A percentile compares a stretch with the other conserved stretches of the same genome.
phyloP scores from a whole-genome alignment of 1,284 basidiomycete genomes.

The Trametes sp. region DNA sequence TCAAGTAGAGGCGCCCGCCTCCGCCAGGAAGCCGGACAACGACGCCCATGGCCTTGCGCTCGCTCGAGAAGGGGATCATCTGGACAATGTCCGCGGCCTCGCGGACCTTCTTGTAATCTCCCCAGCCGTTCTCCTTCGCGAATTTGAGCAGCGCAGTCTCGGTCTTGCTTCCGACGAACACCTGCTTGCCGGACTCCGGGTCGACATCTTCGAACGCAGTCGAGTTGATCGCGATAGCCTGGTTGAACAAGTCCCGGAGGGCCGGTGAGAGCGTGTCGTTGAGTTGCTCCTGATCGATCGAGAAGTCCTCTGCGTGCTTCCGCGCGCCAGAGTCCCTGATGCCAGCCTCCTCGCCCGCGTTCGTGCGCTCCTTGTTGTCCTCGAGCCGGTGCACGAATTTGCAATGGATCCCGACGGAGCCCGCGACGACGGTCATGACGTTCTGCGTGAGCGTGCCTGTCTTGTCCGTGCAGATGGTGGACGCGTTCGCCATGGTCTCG shows the following conservation, averaged over 20 bases:
- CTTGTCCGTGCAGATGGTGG: constrained; percentile 96
- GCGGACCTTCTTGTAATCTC: constrained; percentile 74
- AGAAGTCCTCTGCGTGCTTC: constrained; percentile 76
- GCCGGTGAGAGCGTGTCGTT: constrained; percentile 70
- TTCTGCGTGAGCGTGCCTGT: constrained; percentile 95
- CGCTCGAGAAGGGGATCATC: constrained; percentile 95
- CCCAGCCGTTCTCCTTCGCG: constrained; percentile 89
- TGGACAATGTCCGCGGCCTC: constrained; percentile 78
- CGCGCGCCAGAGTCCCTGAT: constrained; percentile 36
- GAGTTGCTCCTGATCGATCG: constrained; percentile 81
- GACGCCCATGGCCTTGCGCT: constrained; percentile 96
- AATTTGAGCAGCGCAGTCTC: constrained; percentile 94
- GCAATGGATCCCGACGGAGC: constrained; percentile 91
- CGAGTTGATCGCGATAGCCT: constrained; percentile 91
- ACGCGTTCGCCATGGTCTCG: constrained; percentile 99
- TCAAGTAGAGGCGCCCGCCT: constrained; percentile 81
- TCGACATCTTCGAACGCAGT: constrained; percentile 93
- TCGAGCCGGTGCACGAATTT: constrained; percentile 89
- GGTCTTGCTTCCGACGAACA: constrained; percentile 95
- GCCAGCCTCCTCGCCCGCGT: constrained; percentile 66
- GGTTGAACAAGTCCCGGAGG: constrained; percentile 80
- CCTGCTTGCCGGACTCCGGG: constrained; percentile 64
- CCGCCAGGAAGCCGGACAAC: constrained; percentile 68
- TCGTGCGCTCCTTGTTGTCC: constrained; percentile 79
- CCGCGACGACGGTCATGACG: constrained; percentile 95